These are phyloP conservation scores for Salicornia ramosissima DNA, from an alignment of 148 eudicot genomes.

Conservation along the genomic window DNA sequence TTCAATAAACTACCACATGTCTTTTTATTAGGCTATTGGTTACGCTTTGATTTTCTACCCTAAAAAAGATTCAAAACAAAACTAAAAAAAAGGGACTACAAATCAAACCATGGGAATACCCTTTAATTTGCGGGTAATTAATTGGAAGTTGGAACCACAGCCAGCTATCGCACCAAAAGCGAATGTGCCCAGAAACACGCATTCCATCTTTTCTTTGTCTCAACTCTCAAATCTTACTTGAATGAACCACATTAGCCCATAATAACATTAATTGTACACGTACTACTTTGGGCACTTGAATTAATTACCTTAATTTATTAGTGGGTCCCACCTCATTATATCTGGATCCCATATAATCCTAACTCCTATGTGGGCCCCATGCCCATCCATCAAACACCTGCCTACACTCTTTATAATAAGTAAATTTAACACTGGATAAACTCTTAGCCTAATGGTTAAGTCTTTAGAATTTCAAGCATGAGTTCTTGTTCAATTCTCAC, in stretches of 20 bases:
- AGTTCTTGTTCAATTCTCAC: too few species aligned
- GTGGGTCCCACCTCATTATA: background rate
- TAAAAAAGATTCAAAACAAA: too few species aligned
- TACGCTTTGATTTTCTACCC: too few species aligned
- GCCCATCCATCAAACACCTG: slow-evolving; percentile 2
- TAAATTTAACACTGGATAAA: too few species aligned
- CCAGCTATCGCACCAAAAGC: background rate
- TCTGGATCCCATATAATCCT: slow-evolving; percentile 13
- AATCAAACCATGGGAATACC: background rate
- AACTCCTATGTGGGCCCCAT: slow-evolving; percentile 18
- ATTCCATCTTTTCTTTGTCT: background rate
- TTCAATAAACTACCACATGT: too few species aligned
- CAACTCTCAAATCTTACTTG: too few species aligned
- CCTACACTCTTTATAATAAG: too few species aligned
- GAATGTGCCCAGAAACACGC: background rate
- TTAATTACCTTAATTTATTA: background rate
- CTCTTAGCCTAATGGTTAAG: too few species aligned
- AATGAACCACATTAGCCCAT: background rate
- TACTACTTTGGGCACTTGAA: slow-evolving; percentile 5
- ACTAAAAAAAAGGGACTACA: too few species aligned
- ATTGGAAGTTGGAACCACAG: background rate
- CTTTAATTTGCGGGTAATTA: background rate
- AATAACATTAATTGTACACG: slow-evolving; percentile 9
- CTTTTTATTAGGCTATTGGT: too few species aligned
- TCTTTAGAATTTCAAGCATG: too few species aligned